Base-by-base conservation (phyloP, 805 yeast species). In the Wickerhamiella allomyrinae region DNA sequence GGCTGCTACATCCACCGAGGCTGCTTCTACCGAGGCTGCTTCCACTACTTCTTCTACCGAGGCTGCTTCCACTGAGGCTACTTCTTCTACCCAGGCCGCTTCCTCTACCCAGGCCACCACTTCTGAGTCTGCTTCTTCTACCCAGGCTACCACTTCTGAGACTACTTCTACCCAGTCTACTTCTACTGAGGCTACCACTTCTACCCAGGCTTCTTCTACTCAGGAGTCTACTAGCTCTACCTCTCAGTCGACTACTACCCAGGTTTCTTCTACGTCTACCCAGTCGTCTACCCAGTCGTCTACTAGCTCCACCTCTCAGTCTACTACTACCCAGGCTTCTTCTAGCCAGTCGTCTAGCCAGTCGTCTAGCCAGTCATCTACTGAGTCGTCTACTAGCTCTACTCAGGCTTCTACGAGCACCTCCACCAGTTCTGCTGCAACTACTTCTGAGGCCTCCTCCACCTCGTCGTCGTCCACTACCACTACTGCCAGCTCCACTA, bases 181-280 rank as follows among this genome's bases (percentile, higher is more conserved):
- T 11, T 20, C 51, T 13, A 41, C 52, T 13, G 29, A 47, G 17
- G 24, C 48, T 19, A 29, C 52, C 19, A 37, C 51, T 15, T 36
- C 55, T 27, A 44, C 42, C 25, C 49, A 47, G 20, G 40, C 53
- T 8, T 25, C 59, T 20, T 34, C 59, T 19, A 39, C 54, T 19
- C 38, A 57, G 23, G 41, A 58, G n/a, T 39, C 54, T 34, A 44
- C 57, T 14, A 40, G 57, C 37, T 51, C 67, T 22, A 46, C 62
- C 29, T 43, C 55, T 29, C 45, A 58, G 22, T 43, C 57, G 7
- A 40, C 56, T 17, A 31, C 50, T 25, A 41, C 48, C 10, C 37
- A 49, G 2, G 45, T 49, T 22, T 31, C 49, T 3, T 25, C 61
- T 23, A 39, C 56, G 20, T 38, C 56, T 29, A 43, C 47, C 13